Evolutionary conservation across 2,329 filamentous ascomycete species (phyloP), one percentile per base, ranked within the genome.

Genomic region (Emergomyces pasteurianus): DNA sequence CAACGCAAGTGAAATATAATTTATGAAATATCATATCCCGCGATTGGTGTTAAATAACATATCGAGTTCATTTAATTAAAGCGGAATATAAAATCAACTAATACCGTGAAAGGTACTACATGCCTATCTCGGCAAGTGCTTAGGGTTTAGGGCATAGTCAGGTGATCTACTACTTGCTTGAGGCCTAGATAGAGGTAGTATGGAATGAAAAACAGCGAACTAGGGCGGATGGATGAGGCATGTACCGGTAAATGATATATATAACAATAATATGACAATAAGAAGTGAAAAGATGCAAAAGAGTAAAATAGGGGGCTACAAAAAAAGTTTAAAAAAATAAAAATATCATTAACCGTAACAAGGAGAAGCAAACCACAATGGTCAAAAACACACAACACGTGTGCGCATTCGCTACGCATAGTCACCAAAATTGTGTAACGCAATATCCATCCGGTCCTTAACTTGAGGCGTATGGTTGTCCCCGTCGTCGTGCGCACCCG

Each of bases 391-490:
- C 23, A 31, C 26, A 28, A 4, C 40, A 55, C 3, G 31, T 31
- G 3, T 31, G 34, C 8, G 34, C 8, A 6, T 36, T 36, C 54
- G 23, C 38, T 57, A 57, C 26, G 54, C 68, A 65, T 79, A 78
- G 66, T 80, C 78, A 54, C 71, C 77, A 63, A 79, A 72, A 70
- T 85, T 85, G 71, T 85, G 83, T 66, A 86, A 74, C 67, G 80
- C 81, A 65, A 86, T 83, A 68, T 86, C 84, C 78, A 85, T 80
- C 40, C 77, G 74, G 63, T 80, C 75, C 46, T 73, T 75, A 28
- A 81, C 72, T 46, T 77, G 73, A 36, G 77, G 74, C 53, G 69
- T 71, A 47, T 74, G 70, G 36, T 72, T 66, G 34, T 69, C 58
- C 40, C 70, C 58, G 38, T 70, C 69, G 23, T 68, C 66, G 54